Percentiles rank a stretch among this genome's conserved stretches.
Evolutionary conservation across 1,284 basidiomycete species (phyloP).

Genomic region (Puccinia polysora): DNA sequence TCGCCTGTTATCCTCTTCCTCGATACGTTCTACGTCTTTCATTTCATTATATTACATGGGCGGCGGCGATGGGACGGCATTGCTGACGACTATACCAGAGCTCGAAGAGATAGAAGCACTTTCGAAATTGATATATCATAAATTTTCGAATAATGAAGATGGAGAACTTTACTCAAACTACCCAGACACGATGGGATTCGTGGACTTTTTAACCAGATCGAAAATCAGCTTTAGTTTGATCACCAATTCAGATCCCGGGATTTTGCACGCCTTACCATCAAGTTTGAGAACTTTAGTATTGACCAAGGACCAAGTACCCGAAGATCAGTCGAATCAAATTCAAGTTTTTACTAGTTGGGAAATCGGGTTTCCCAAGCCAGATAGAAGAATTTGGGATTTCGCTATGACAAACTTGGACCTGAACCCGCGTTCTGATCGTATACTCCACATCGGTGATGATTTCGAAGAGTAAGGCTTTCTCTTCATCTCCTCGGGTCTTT

Average conservation of each 20-base stretch:
- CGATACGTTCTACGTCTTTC: no score
- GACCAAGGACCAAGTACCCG: no score
- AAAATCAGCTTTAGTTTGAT: conserved; percentile 4
- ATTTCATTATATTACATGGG: no score
- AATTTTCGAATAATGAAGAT: conserved; percentile 6
- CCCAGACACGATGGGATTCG: neutral
- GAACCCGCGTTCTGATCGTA: neutral
- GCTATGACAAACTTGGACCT: neutral
- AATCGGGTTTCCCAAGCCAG: conserved; percentile 1
- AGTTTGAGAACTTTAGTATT: neutral
- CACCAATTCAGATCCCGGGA: conserved; percentile 20
- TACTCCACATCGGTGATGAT: conserved; percentile 17
- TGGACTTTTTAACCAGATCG: neutral
- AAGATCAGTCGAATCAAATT: neutral
- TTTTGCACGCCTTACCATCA: neutral
- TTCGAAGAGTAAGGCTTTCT: conserved; percentile 7
- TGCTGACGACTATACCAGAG: no score
- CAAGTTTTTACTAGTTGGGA: conserved; percentile 19
- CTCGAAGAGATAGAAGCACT: neutral
- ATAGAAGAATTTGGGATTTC: conserved; percentile 4
- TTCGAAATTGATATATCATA: neutral
- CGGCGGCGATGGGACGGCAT: no score
- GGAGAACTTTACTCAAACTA: neutral
- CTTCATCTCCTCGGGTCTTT: neutral
- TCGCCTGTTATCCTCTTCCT: no score